Percentiles rank a stretch among this genome's conserved stretches.
These are phyloP conservation scores for Priceomyces carsonii DNA, from an alignment of 805 yeast genomes.

Conservation along the genomic window DNA sequence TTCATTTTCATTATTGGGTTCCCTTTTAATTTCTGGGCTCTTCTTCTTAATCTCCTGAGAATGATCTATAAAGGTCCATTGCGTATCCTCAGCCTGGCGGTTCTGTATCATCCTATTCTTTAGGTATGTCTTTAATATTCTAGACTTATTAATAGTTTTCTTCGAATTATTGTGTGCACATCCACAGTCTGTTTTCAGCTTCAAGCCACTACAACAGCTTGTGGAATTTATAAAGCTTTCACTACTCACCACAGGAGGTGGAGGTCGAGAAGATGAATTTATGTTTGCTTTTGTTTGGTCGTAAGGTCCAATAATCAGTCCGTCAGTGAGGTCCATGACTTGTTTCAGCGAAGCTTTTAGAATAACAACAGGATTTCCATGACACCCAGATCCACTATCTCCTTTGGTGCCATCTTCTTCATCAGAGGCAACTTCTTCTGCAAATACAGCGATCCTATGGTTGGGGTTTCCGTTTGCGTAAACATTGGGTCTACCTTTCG, in stretches of 20 bases:
- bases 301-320: conserved; percentile 42
- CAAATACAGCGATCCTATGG: conserved; percentile 61
- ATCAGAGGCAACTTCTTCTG: conserved; percentile 34
- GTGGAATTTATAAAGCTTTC: conserved; percentile 36
- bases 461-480: conserved; percentile 49
- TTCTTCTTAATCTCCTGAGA: conserved; percentile 1
- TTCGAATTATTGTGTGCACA: conserved; percentile 29
- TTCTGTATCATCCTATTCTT: conserved; percentile 20
- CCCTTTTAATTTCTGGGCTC: conserved; percentile 10
- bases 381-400: conserved; percentile 8
- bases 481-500: conserved; percentile 83
- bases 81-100: conserved; percentile 3
- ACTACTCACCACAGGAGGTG: conserved; percentile 24
- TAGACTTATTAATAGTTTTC: conserved; percentile 32
- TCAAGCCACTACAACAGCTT: conserved; percentile 30
- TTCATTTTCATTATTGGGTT: conserved; percentile 9
- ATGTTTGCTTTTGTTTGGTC: conserved; percentile 14
- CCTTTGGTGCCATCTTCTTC: conserved; percentile 1
- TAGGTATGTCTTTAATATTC: conserved; percentile 34
- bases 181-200: conserved; percentile 26
- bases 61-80: conserved; percentile 10
- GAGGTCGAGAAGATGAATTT: conserved; percentile 16
- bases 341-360: conserved; percentile 39
- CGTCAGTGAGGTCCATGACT: conserved; percentile 36
- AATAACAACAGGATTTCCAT: conserved; percentile 28